Evolutionary conservation across 2,329 filamentous ascomycete genomes (phyloP), one percentile per base, ranked within the genome.

Genomic region (Moelleriella libera): DNA sequence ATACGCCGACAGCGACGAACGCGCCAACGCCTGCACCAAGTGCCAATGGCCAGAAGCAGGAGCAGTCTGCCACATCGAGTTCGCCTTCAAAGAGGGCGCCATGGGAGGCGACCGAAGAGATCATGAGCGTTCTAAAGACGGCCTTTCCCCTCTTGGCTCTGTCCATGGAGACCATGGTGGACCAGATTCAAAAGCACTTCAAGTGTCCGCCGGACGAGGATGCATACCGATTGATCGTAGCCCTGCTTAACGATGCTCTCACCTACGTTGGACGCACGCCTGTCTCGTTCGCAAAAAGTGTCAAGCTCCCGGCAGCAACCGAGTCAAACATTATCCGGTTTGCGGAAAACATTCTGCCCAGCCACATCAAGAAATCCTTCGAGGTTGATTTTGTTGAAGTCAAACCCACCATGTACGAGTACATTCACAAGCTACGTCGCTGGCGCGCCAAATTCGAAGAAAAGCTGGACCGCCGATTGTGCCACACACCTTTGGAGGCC

Each of bases 81-180:
- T n/a, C 49, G 28, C 10, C n/a, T 30, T 70, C 74, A 53, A 78
- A 81, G 68, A 89, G 87, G 68, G 87, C 85, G 53, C 88, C 94
- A 1, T 97, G 92, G 92, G 92, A 98, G 61, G 83, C 94, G 57
- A 90, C 88, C 0, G 92, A 98, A 56, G 89, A 97, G 61, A 88
- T 98, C 51, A 88, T 95, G 75, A 85, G 88, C 34, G 85, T 88
- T 31, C 80, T 98, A 47, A 97, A 98, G 72, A 97, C 92, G 6
- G 89, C 90, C 0, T 98, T 97, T 72, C 92, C 92, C 29, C 75
- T 99, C 14, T 76, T 99, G 56, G 92, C 94, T 8, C 71, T 97
- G 42, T 96, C 90, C 0, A 97, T 99, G 92, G 92, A 99, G 68
- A 95, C 90, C 0, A 98, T 97, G 88, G 89, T 97, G 31, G 92